Base-by-base conservation (phyloP, 23 red algal genomes). In the Pyropia haitanensis region DNA sequence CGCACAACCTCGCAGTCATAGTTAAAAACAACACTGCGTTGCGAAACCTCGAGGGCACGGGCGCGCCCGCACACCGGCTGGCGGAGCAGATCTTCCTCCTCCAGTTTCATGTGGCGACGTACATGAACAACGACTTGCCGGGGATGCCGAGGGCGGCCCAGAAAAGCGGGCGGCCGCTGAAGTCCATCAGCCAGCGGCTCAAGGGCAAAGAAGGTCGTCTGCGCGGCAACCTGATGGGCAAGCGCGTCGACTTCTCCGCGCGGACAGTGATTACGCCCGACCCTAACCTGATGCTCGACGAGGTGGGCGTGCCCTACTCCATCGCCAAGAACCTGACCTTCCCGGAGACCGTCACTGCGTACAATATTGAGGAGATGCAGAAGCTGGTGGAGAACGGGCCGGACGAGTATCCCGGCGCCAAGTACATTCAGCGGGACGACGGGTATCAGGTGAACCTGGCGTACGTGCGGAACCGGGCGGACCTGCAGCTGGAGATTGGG, bases 141-240 rank as follows among this genome's bases (percentile, higher is more conserved):
- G 94, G 94, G 4, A 62, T 87, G 26, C 79, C 85, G 19, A 57
- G 80, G 3, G 68, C 94, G 2, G 84, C 86, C 54, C 83, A 83
- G 23, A 73, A 71, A 13, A 78, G 86, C 65, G 82, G 87, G 24
- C 66, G 94, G 29, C 74, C 85, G 30, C 62, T 98, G 32, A 98
- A 98, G 56, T 84, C 77, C 53, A 98, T 98, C 53, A 74, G 75
- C 20, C 94, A 98, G 72, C 80, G 94, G 31, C 87, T 98, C 58
- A 91, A 90, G 54, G 94, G 94, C 24, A 98, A 98, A 65, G 94
- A 98, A 79, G 94, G 94, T 59, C 76, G 94, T 48, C 82, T 98
- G 49, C 74, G 94, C 63, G 85, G 85, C 44, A 98, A 98, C 58
- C 56, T 98, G 51, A 98, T 98, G 94, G 94, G 94, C 22, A 98